These are phyloP conservation scores for Curvularia hawaiiensis DNA, from an alignment of 2,329 filamentous ascomycete genomes.

Conservation along the genomic window DNA sequence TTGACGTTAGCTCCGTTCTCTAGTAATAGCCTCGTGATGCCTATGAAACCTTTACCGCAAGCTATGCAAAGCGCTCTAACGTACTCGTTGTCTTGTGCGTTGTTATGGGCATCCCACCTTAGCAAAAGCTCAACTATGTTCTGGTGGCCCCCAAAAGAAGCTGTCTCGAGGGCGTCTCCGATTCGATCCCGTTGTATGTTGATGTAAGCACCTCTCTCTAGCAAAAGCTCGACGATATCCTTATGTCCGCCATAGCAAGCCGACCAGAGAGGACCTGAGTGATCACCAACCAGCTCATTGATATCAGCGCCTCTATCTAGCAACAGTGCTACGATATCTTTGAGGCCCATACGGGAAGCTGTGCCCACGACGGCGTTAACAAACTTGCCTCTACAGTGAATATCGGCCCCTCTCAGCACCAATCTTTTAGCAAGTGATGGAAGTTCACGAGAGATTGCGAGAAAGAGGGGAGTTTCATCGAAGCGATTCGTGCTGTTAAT, in stretches of 20 bases:
- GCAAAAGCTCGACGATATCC: conserved; percentile 3
- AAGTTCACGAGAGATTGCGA: not conserved
- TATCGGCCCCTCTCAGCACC: not conserved
- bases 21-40: not conserved
- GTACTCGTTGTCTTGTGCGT: not conserved
- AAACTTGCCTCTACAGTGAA: not conserved
- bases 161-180: conserved; percentile 5
- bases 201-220: not conserved
- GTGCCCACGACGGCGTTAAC: not conserved
- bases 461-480: not conserved
- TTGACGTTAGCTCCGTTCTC: not conserved
- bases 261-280: not conserved
- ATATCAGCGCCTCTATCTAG: not conserved
- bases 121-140: conserved; percentile 3
- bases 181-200: not conserved
- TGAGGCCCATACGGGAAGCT: not conserved
- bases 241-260: not conserved
- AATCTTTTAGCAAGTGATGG: not conserved
- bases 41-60: not conserved
- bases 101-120: not conserved
- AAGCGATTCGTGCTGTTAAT: accelerated
- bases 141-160: not conserved
- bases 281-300: not conserved
- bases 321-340: not conserved
- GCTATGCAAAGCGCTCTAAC: not conserved